phyloP scores from a whole-genome alignment of 192 early-diverging fungal species.

The Entomortierella parvispora region DNA sequence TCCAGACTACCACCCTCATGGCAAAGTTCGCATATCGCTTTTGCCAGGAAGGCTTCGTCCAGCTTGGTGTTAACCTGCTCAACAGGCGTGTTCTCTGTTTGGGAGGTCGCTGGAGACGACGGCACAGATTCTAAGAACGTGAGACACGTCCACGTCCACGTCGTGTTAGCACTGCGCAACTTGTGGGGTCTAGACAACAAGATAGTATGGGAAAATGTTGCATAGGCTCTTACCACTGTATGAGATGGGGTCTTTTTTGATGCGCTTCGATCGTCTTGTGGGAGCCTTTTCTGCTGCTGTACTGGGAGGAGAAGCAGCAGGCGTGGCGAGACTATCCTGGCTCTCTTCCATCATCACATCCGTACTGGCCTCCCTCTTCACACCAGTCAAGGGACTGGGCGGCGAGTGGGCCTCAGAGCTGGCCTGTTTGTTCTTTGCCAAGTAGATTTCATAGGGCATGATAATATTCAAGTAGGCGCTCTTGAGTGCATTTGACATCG shows the following conservation, averaged over 20 bases:
- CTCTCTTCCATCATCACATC: constrained; percentile 18
- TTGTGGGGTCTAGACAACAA: neutral
- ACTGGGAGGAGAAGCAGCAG: constrained; percentile 34
- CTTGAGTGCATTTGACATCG: constrained; percentile 74
- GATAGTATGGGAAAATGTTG: no score
- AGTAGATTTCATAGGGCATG: constrained; percentile 70
- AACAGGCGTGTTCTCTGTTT: constrained; percentile 19
- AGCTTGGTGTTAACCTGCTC: constrained; percentile 21
- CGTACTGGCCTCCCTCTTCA: constrained; percentile 36
- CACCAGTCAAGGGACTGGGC: constrained; percentile 1
- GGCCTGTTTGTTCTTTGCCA: constrained; percentile 52
- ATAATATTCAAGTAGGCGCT: constrained; percentile 69
- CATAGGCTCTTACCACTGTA: constrained; percentile 40
- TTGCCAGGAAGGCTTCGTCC: constrained; percentile 19
- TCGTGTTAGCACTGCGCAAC: neutral
- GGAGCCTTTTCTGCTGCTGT: constrained; percentile 8
- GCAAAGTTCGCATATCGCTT: constrained; percentile 60
- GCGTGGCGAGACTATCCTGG: constrained; percentile 22
- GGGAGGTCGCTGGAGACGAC: constrained; percentile 35
- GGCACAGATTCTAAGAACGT: constrained; percentile 20
- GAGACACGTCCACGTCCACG: neutral
- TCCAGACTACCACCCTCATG: constrained; percentile 61
- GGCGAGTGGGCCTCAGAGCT: constrained; percentile 7
- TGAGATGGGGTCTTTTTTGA: constrained; percentile 43
- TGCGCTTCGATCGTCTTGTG: constrained; percentile 37